Conservation (phyloP, 148 eudicot genomes). For the Limonium bicolor region DNA sequence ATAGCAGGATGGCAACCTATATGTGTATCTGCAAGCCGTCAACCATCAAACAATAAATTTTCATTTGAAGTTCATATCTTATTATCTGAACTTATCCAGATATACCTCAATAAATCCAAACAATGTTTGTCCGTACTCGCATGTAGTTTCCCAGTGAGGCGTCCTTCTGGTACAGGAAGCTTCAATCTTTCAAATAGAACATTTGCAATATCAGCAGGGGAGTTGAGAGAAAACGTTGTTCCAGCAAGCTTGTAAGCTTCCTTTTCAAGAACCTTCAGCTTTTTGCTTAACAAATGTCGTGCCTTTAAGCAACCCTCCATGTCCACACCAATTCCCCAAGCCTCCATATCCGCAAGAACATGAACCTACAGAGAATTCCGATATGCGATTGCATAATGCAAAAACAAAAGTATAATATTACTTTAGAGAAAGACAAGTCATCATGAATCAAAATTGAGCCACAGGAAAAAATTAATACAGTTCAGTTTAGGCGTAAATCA, state of each 20-base stretch:
- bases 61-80: too few species aligned
- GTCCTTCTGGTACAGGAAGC: slow-evolving; percentile 78
- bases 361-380: slow-evolving; percentile 51
- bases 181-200: slow-evolving; percentile 73
- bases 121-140: slow-evolving; percentile 93
- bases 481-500: too few species aligned
- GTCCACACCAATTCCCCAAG: slow-evolving; percentile 87
- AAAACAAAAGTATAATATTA: too few species aligned
- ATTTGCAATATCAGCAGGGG: slow-evolving; percentile 93
- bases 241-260: slow-evolving; percentile 92
- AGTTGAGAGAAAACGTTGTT: slow-evolving; percentile 64
- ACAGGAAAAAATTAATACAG: too few species aligned
- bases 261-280: slow-evolving; percentile 69
- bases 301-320: slow-evolving; percentile 93
- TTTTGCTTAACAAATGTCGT: slow-evolving; percentile 56
- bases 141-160: slow-evolving; percentile 60
- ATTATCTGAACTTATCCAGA: too few species aligned
- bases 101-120: slow-evolving; percentile 74
- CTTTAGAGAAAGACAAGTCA: too few species aligned
- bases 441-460: too few species aligned
- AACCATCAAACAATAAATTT: too few species aligned
- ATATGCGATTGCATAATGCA: too few species aligned
- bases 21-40: too few species aligned
- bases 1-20: too few species aligned
- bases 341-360: slow-evolving; percentile 92